Conservation (phyloP, 768 basidiomycete species). For the Boletus pseudo-olivaceus region DNA sequence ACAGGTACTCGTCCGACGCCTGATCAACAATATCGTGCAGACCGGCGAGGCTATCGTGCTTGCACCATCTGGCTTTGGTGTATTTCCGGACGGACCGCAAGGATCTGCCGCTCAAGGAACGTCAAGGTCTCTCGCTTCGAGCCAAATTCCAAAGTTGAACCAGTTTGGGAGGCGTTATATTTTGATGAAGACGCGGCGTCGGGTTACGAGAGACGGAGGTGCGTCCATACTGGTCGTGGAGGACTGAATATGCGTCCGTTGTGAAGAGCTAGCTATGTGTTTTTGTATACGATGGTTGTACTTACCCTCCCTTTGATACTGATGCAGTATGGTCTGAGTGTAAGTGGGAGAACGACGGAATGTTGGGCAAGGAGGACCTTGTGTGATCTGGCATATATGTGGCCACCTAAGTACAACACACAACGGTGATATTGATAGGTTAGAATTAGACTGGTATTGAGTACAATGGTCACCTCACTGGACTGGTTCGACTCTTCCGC, state of each 20-base stretch:
- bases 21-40: constrained; percentile 31
- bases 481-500: too few relatives aligned
- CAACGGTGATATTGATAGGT: too few relatives aligned
- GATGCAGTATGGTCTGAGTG: background rate
- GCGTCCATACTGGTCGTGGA: constrained; percentile 48
- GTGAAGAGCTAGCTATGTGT: background rate
- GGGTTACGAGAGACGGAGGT: constrained; percentile 64
- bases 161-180: constrained; percentile 59
- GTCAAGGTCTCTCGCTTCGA: background rate
- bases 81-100: constrained; percentile 30
- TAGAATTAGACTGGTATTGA: too few relatives aligned
- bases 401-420: too few relatives aligned
- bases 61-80: constrained; percentile 58
- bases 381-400: background rate
- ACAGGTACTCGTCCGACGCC: background rate
- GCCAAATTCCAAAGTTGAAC: constrained; percentile 31
- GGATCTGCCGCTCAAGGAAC: background rate
- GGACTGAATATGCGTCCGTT: background rate
- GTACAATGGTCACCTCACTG: too few relatives aligned
- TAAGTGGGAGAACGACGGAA: background rate
- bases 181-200: constrained; percentile 55
- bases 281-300: background rate
- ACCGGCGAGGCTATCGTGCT: constrained; percentile 71
- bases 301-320: background rate
- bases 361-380: background rate